These are phyloP conservation scores for Chrysoporthe deuterocubensis DNA, from an alignment of 2,329 filamentous ascomycete species.

Conservation along the genomic window DNA sequence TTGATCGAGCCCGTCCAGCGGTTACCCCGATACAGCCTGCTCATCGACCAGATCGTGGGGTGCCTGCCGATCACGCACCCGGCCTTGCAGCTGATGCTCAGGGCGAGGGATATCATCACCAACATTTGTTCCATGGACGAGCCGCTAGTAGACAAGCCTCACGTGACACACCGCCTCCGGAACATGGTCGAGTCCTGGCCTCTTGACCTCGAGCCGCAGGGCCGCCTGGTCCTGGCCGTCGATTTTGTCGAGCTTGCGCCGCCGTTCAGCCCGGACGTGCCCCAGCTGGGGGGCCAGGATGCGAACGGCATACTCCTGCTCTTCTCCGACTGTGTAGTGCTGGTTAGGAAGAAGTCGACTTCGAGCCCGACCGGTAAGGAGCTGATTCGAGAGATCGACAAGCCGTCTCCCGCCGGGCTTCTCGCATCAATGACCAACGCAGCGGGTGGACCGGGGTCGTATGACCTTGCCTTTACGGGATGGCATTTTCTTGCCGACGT, in stretches of 20 bases:
- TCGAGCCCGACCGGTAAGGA: constrained; percentile 73
- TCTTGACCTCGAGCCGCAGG: constrained; percentile 68
- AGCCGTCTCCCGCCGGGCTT: constrained; percentile 68
- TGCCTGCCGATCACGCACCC: constrained; percentile 86
- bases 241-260: constrained; percentile 79
- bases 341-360: constrained; percentile 72
- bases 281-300: constrained; percentile 48
- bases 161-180: constrained; percentile 73
- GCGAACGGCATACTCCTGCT: constrained; percentile 75
- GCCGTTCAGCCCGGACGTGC: constrained; percentile 59
- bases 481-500: constrained; percentile 72
- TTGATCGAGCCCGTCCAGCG: constrained; percentile 96
- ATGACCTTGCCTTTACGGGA: constrained; percentile 76
- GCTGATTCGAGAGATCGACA: constrained; percentile 83
- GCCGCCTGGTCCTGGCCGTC: constrained; percentile 78
- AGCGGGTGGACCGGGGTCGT: constrained; percentile 62
- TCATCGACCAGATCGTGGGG: constrained; percentile 93
- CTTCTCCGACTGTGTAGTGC: constrained; percentile 80
- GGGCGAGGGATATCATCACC: constrained; percentile 89
- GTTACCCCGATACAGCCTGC: constrained; percentile 89
- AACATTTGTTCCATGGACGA: constrained; percentile 95
- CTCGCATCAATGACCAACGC: constrained; percentile 67
- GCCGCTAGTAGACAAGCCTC: constrained; percentile 69
- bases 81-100: constrained; percentile 80
- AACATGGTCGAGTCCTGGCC: constrained; percentile 82